phyloP scores from a whole-genome alignment of 352 stramenopile genomes.

The Aphanomyces euteiches region DNA sequence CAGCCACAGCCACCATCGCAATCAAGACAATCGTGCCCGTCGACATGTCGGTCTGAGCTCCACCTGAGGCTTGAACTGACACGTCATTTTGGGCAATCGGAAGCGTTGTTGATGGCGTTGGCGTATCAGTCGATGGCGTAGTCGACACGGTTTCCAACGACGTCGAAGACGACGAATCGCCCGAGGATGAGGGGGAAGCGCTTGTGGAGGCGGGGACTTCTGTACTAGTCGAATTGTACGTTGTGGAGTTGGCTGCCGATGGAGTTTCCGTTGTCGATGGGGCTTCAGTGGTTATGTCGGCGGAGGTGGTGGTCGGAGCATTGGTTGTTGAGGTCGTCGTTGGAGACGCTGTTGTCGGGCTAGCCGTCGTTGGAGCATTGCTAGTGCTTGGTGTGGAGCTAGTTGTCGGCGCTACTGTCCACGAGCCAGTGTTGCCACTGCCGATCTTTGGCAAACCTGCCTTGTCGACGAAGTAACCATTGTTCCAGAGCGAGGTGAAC shows the following conservation, averaged over 20 bases:
- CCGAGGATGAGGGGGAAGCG: background rate
- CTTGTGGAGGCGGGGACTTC: background rate
- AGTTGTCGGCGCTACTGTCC: background rate
- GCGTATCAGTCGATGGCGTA: background rate
- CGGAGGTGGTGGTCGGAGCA: background rate
- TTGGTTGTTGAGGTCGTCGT: background rate
- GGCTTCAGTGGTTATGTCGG: background rate
- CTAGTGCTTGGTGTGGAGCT: background rate
- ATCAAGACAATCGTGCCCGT: background rate
- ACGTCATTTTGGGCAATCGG: background rate
- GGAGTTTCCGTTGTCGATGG: background rate
- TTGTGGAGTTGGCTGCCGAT: background rate
- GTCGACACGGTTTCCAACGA: background rate
- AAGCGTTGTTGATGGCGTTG: background rate
- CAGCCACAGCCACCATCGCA: background rate
- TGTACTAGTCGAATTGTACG: background rate
- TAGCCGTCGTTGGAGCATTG: background rate
- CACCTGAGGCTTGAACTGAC: background rate
- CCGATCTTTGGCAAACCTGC: constrained; percentile 25
- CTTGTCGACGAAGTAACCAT: constrained; percentile 35
- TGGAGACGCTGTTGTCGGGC: background rate
- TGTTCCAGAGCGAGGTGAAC: constrained; percentile 55
- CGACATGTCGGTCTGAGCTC: background rate
- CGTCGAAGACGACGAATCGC: background rate
- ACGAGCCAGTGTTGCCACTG: background rate